These are phyloP conservation scores for Eutrema heterophyllum DNA, from an alignment of 345 rosid species.

Conservation along the genomic window DNA sequence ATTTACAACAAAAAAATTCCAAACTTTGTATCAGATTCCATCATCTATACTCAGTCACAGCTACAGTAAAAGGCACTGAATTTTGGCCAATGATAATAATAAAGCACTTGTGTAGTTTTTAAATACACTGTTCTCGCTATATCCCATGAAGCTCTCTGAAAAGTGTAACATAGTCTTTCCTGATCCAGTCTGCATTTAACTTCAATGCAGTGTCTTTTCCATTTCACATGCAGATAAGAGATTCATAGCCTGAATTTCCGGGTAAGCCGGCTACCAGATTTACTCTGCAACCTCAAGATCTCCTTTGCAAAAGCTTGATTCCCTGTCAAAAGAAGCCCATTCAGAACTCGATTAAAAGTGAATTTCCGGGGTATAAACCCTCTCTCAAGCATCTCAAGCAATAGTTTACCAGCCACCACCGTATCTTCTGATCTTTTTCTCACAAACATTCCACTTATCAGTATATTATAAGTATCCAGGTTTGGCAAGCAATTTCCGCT, in stretches of 20 bases:
- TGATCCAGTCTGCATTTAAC: neutral
- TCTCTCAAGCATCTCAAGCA: constrained; percentile 91
- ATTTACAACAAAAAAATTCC: neutral
- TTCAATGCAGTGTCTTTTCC: neutral
- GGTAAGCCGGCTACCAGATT: constrained; percentile 49
- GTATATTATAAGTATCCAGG: constrained; percentile 75
- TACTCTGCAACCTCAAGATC: constrained; percentile 71
- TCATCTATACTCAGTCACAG: neutral
- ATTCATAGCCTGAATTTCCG: constrained; percentile 46
- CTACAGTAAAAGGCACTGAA: constrained; percentile 19
- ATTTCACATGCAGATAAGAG: neutral
- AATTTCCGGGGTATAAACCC: constrained; percentile 78
- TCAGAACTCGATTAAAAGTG: constrained; percentile 67
- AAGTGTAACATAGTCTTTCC: neutral
- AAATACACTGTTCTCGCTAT: constrained; percentile 3
- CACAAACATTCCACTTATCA: constrained; percentile 84
- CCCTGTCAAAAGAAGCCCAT: constrained; percentile 84
- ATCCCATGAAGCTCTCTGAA: neutral
- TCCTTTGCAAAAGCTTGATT: constrained; percentile 69
- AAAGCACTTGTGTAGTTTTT: constrained; percentile 2
- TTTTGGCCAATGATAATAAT: constrained; percentile 21
- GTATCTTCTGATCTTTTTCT: constrained; percentile 74
- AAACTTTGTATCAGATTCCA: constrained; percentile 10
- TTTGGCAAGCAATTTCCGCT: constrained; percentile 68
- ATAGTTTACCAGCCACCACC: constrained; percentile 69